Base-by-base conservation (phyloP, 2,329 filamentous ascomycete genomes). In the Rutstroemia sp. region DNA sequence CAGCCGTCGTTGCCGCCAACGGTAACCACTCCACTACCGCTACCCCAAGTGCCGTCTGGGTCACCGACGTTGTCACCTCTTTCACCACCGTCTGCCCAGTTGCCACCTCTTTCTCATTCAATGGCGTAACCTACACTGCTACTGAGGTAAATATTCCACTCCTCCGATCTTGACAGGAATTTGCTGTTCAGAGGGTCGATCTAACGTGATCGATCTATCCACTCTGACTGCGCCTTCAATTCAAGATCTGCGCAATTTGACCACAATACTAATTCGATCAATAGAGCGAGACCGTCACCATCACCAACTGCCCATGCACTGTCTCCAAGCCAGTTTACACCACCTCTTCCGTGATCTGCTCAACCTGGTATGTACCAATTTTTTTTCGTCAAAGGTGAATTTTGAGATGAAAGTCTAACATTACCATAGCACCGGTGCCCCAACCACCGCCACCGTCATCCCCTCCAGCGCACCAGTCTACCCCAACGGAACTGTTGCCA, bases 61-160 rank as follows among this genome's bases (percentile, higher is more conserved):
- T 56, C 19, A 78, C 76, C 59, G 73, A 78, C 64, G 70, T 78
- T 59, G 73, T 78, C 59, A 79, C 70, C 58, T 72, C 76, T 45
- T 75, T 73, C 61, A 75, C 76, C 61, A 68, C 77, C 58, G 78
- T 73, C 72, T 82, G 79, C 75, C 77, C 79, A 7, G 67, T 64
- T 58, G 67, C 78, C 47, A 81, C 79, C 57, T 69, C 69, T 50
- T 63, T 81, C 60, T 72, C 73, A 49, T 71, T 75, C 68, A 72
- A 72, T 60, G 69, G 69, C 58, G 64, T 73, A 56, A 80, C 78
- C 63, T 78, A 78, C 71, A 77, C 73, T 59, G 74, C 79, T 61
- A 75, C 75, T 61, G 71, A 71, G 64, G 76, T 78, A 71, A 64
- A 71, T 39, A 21, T 8, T 39, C 34, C 19, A 5, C 23, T 8